Evolutionary conservation across 2,329 filamentous ascomycete genomes (phyloP).

Genomic region (Amesomyces nigricolor): DNA sequence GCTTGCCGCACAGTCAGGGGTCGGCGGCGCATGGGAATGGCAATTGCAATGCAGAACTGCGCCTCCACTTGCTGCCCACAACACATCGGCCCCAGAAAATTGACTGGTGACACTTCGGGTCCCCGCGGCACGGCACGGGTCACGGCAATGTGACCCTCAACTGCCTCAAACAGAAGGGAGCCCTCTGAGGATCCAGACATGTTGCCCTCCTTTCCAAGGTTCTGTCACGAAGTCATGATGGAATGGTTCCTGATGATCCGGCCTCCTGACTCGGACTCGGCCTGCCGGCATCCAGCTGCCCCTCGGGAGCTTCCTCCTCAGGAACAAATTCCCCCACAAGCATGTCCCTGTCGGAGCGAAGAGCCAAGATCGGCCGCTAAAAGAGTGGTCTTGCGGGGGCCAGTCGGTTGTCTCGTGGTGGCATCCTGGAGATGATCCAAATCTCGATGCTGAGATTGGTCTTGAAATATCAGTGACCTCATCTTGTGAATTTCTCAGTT

Average conservation of each 20-base stretch:
- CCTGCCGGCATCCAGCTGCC: background rate
- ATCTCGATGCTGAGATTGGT: conserved; percentile 7
- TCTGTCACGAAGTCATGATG: too few species aligned
- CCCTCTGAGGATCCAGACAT: background rate
- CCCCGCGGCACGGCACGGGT: conserved; percentile 1
- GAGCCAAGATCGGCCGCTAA: conserved; percentile 4
- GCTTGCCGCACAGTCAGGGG: conserved; percentile 8
- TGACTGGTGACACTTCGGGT: background rate
- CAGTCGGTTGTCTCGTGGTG: background rate
- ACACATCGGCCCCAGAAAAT: background rate
- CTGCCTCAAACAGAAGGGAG: background rate
- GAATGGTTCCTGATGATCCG: background rate
- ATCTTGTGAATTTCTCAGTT: background rate
- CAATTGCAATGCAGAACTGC: conserved; percentile 1
- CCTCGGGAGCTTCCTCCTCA: background rate
- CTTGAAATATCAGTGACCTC: too few species aligned
- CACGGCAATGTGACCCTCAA: conserved; percentile 5
- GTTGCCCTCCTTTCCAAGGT: background rate
- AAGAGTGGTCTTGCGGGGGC: background rate
- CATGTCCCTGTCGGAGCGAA: background rate
- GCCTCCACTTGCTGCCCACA: too few species aligned
- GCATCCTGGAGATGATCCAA: conserved; percentile 20
- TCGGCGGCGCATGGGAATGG: background rate
- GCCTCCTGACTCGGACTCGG: background rate
- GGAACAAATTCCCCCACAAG: background rate